Evolutionary conservation across 768 basidiomycete genomes (phyloP), one percentile per base, ranked within the genome.

Genomic region (Leccinellum rugosiceps): DNA sequence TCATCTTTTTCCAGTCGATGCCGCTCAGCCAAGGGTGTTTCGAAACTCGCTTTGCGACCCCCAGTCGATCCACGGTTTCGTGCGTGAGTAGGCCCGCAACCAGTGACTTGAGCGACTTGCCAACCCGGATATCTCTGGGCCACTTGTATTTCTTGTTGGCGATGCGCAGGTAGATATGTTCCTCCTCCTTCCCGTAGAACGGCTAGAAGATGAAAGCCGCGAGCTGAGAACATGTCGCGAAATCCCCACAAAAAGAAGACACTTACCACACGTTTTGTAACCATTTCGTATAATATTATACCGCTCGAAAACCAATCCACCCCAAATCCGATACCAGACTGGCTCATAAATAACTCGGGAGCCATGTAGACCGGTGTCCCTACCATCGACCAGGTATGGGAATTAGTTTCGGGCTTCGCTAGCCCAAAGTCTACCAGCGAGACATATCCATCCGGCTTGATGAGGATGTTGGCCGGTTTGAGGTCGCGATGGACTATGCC

Each of bases 241-340:
- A 35, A 35, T 8, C 3, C 7, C 35, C 38, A 23, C 44, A 13
- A 10, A 9, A 57, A 64, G 48, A 41, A 25, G 9, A n/a, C 17
- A 66, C 76, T 57, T 62, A 69, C 72, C 56, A 69, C 59, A 53
- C 66, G 68, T 34, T 73, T 67, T 4, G 78, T 76, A 4, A 76
- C 62, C 79, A 86, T 81, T 62, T 86, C 83, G 56, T 75, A 86
- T 25, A 85, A 62, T 23, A 77, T 72, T 11, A 79, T 64, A 0
- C 82, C 84, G 25, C 72, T 72, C 21, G 83, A 71, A 77, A 80
- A 85, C 83, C 83, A 84, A 65, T 86, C 84, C 10, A 81, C 61
- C 1, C 72, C 67, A 31, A 64, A 31, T 3, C 73, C 69, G n/a
- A 65, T 58, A 25, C 58, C 59, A 30, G 58, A 48, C 19, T 72